Conservation (phyloP, 1,139 yeast species). For the Candida freyschussii region DNA sequence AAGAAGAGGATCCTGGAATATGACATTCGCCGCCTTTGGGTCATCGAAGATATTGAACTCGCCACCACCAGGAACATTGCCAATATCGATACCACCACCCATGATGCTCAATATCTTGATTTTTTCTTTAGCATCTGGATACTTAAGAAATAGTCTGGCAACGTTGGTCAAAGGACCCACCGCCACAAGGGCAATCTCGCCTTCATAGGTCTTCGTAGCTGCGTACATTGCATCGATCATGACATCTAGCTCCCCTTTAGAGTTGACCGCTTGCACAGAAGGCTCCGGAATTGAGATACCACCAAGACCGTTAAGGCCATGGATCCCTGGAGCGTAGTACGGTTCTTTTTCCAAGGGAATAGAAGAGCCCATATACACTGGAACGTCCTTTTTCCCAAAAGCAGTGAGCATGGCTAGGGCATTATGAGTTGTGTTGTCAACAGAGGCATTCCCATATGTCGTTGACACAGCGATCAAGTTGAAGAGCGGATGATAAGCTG, state of each 20-base stretch:
- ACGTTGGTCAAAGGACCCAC: slow-evolving; percentile 75
- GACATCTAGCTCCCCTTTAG: slow-evolving; percentile 29
- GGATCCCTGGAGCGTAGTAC: slow-evolving; percentile 57
- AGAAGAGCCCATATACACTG: slow-evolving; percentile 63
- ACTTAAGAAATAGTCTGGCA: slow-evolving; percentile 44
- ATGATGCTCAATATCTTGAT: slow-evolving; percentile 56
- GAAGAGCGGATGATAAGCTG: slow-evolving; percentile 55
- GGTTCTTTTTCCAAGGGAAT: slow-evolving; percentile 50
- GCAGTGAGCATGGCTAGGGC: slow-evolving; percentile 61
- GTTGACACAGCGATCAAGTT: slow-evolving; percentile 72
- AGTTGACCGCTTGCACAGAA: slow-evolving; percentile 30
- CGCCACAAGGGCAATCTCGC: slow-evolving; percentile 53
- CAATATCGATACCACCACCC: slow-evolving; percentile 67
- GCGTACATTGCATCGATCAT: slow-evolving; percentile 56
- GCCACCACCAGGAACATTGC: slow-evolving; percentile 40
- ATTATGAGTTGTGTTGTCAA: slow-evolving; percentile 63
- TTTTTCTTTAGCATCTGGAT: slow-evolving; percentile 46
- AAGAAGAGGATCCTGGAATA: slow-evolving; percentile 45
- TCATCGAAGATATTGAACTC: slow-evolving; percentile 78
- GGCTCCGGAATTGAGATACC: slow-evolving; percentile 60
- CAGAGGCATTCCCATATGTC: slow-evolving; percentile 74
- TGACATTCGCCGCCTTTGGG: slow-evolving; percentile 64
- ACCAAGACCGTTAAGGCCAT: slow-evolving; percentile 72
- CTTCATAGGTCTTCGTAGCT: slow-evolving; percentile 40
- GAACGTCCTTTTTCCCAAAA: slow-evolving; percentile 43